Base-by-base conservation (phyloP, 306 rosid species). In the Sphenostylis stenocarpa region DNA sequence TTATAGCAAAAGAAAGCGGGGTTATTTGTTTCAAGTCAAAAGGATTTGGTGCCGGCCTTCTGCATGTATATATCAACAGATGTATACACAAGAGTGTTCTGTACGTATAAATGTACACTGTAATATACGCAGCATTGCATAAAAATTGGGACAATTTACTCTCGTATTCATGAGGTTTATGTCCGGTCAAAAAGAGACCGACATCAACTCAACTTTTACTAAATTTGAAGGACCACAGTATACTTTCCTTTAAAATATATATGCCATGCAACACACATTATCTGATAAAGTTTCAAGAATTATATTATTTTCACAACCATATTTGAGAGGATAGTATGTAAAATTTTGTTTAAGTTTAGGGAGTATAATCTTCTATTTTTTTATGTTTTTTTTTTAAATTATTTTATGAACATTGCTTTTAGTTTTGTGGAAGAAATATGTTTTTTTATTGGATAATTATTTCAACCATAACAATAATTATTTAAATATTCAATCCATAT, bases 31-130 rank as follows among this genome's bases (percentile, higher is more conserved):
- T 85, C 73, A 90, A 88, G 97, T 95, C 98, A 89, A 88, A 66
- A 17, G 60, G 82, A 89, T 95, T 92, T 85, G 99, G 97, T 78
- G 89, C 97, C 99, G 97, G 2, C 97, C 97, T 85, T 52, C 16
- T 73, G 86, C 83, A 80, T 77, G 89, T 72, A 80, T 45, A 38
- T 41, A 34, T 84, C 74, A 70, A 67, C 39, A 58, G 31, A 77
- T 33, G 48, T 33, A 47, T 79, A 6, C 20, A 39, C 66, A n/a
- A 51, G 26, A 11, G 52, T 75, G 24, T 44, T 20, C 31, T 36
- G 4, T 76, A 29, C 9, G 3, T 44, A 75, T 39, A 63, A 47
- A 47, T 76, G 13, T 47, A 15, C 47, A 8, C 9, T 31, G 34
- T 31, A 45, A 62, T 61, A 14, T 58, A 58, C 19, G 4, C 3